These are phyloP conservation scores for Chaetomium cochliodes DNA, from an alignment of 495 filamentous ascomycete genomes.

Conservation along the genomic window DNA sequence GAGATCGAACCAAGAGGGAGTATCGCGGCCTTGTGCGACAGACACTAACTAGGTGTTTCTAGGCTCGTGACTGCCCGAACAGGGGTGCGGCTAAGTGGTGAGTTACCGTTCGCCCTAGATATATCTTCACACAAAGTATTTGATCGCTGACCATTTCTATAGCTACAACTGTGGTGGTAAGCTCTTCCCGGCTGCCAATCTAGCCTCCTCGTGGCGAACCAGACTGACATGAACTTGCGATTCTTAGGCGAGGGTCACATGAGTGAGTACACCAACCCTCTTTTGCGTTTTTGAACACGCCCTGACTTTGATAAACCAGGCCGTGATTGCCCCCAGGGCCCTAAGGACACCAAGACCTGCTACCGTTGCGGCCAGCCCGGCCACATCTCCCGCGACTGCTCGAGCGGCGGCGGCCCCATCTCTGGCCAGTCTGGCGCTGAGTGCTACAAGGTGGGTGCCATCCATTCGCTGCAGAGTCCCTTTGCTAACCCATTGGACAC, in stretches of 20 bases:
- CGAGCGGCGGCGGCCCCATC: constrained; percentile 43
- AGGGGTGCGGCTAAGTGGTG: constrained; percentile 90
- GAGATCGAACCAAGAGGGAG: constrained; percentile 27
- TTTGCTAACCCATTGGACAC: background rate
- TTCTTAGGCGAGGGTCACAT: constrained; percentile 76
- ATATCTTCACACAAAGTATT: background rate
- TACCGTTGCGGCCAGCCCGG: constrained; percentile 87
- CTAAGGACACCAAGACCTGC: constrained; percentile 88
- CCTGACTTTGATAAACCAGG: constrained; percentile 44
- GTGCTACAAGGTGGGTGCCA: constrained; percentile 77
- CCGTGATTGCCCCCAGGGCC: constrained; percentile 86
- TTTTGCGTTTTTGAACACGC: constrained; percentile 9
- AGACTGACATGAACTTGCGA: constrained; percentile 27
- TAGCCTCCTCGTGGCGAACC: background rate
- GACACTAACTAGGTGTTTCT: constrained; percentile 29
- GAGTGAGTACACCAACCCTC: constrained; percentile 54
- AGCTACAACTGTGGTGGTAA: constrained; percentile 58
- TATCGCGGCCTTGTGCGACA: constrained; percentile 12
- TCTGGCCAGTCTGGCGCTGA: constrained; percentile 50
- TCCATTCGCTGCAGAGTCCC: background rate
- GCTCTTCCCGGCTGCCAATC: constrained; percentile 27
- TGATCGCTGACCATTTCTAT: constrained; percentile 36
- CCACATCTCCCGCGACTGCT: constrained; percentile 93
- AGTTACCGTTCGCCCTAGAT: constrained; percentile 31
- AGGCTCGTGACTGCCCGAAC: constrained; percentile 94